A percentile compares a stretch with the other conserved stretches of the same genome.
Evolutionary conservation across 768 basidiomycete species (phyloP).

Genomic region (Suillus decipiens): DNA sequence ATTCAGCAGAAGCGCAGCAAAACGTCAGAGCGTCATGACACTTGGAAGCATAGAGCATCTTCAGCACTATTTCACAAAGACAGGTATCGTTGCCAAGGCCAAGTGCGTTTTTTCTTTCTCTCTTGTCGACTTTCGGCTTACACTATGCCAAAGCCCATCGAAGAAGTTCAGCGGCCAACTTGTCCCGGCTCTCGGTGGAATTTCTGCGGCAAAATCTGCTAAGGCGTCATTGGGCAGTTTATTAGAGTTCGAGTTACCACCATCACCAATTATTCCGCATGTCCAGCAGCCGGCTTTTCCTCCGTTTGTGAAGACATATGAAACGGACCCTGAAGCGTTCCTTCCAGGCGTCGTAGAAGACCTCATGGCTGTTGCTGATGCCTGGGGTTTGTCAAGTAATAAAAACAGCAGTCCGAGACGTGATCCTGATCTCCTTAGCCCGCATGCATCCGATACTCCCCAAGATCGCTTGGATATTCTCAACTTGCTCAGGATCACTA

Average conservation of each 20-base stretch:
- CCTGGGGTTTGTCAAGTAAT: constrained; percentile 53
- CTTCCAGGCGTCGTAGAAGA: constrained; percentile 80
- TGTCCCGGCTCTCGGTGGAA: constrained; percentile 76
- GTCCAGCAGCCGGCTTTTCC: constrained; percentile 46
- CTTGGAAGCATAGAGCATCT: constrained; percentile 96
- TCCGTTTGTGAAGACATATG: constrained; percentile 62
- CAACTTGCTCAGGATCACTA: constrained; percentile 73
- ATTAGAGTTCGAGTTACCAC: constrained; percentile 64
- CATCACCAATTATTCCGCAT: constrained; percentile 61
- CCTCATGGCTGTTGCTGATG: constrained; percentile 58
- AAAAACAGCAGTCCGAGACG: constrained; percentile 11
- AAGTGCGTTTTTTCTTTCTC: constrained; percentile 51
- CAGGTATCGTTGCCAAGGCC: constrained; percentile 71
- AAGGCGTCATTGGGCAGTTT: constrained; percentile 43
- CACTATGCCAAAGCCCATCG: constrained; percentile 33
- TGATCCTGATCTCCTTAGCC: constrained; percentile 24
- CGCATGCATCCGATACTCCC: constrained; percentile 16
- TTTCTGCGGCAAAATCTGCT: constrained; percentile 42
- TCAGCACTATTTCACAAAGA: constrained; percentile 93
- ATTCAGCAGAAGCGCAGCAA: constrained; percentile 88
- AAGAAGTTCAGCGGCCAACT: constrained; percentile 61
- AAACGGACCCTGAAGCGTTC: constrained; percentile 76
- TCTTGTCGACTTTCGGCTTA: constrained; percentile 15
- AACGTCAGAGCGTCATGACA: constrained; percentile 91
- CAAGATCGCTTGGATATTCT: constrained; percentile 58